Evolutionary conservation across 2,329 filamentous ascomycete genomes (phyloP).

Genomic region (Colletotrichum horii): DNA sequence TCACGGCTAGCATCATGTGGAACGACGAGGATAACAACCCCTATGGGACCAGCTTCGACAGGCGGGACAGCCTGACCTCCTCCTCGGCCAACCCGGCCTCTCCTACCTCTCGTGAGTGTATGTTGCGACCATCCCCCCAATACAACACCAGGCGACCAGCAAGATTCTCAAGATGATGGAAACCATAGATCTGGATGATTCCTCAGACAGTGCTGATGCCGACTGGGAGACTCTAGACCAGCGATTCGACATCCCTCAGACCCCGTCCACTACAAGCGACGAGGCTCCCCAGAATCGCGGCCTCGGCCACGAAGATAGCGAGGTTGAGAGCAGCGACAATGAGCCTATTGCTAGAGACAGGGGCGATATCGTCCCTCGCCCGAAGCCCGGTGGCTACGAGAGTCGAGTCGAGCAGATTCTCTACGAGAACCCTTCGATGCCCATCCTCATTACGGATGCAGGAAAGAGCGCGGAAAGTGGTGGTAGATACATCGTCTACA

Average conservation of each 20-base stretch:
- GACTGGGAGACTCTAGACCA: conserved; percentile 54
- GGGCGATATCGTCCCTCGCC: conserved; percentile 55
- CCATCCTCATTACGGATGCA: conserved; percentile 91
- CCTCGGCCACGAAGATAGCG: conserved; percentile 41
- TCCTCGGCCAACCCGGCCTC: conserved; percentile 70
- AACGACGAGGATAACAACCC: conserved; percentile 99
- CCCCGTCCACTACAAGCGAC: conserved; percentile 73
- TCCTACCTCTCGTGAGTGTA: conserved; percentile 57
- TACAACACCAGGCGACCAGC: background rate
- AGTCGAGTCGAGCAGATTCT: conserved; percentile 97
- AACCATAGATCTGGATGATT: conserved; percentile 39
- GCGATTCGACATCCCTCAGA: conserved; percentile 71
- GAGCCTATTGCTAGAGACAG: conserved; percentile 38
- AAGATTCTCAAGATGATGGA: conserved; percentile 38
- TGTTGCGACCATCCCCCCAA: background rate
- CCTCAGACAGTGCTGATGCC: conserved; percentile 44
- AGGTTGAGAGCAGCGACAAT: conserved; percentile 55
- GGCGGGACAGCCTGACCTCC: conserved; percentile 79
- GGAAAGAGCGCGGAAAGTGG: conserved; percentile 94
- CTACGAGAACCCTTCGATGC: conserved; percentile 89
- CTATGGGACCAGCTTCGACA: conserved; percentile 89
- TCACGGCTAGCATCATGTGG: conserved; percentile 72
- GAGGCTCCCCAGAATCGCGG: conserved; percentile 60
- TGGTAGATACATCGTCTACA: conserved; percentile 95
- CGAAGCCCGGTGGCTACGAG: conserved; percentile 87